Base-by-base conservation (phyloP, 352 stramenopile species). In the Phytopythium delawarense region DNA sequence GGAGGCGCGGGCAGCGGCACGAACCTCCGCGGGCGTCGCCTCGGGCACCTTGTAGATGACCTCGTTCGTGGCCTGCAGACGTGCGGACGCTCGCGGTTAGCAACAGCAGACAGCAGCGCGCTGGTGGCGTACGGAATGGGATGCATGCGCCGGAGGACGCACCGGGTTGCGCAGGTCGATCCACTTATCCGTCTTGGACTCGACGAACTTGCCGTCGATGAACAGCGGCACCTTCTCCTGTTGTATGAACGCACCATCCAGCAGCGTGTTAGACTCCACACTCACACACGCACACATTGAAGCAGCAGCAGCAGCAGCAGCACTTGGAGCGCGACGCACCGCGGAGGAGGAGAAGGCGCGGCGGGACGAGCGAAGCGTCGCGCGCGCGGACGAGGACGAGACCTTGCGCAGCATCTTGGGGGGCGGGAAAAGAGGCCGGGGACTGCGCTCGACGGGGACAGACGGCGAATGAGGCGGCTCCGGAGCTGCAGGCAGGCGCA, bases 141-240 rank as follows among this genome's bases (percentile, higher is more conserved):
- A 48, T 7, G 0, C 1, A 39, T 7, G 23, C 6, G 1, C 9
- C 9, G 12, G 12, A 48, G 39, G 9, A 37, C 66, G 55, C 68
- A 87, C 78, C 15, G 95, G 92, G 75, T 98, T 97, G 61, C 74
- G 82, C 40, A 99, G 53, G 55, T 97, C 87, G 59, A 98, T 97
- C 87, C 84, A 96, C 68, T 97, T 92, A 68, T 81, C 71, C 1
- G 88, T 92, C 66, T 92, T 95, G 57, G 91, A 97, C 55, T 96
- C 74, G 45, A 97, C 87, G 61, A 97, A 98, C 68, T 97, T 81
- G 67, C 92, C 92, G 64, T 97, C 90, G 71, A 98, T 98, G 61
- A 98, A 97, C 57, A 92, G 79, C 65, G 84, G 86, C 48, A 93
- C 84, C 18, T 80, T 81, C 52, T 86, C 74, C 79, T 90, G 49